Percentiles rank a stretch among this genome's conserved stretches.
These are phyloP conservation scores for Calophaca sinica DNA, from an alignment of 306 rosid species.

Conservation along the genomic window DNA sequence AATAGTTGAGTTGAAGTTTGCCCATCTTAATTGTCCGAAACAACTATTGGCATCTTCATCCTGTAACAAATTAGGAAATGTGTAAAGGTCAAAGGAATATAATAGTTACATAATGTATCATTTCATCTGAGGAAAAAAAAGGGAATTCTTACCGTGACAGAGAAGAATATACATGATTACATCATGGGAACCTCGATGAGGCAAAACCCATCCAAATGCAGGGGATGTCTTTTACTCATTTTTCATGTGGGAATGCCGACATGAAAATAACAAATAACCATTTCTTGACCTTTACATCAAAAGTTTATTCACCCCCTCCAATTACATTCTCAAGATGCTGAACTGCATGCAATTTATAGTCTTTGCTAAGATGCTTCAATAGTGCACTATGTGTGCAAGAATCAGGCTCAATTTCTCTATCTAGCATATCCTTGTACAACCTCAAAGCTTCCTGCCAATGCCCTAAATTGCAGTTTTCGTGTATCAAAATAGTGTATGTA, in stretches of 20 bases:
- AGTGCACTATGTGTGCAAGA: constrained; percentile 72
- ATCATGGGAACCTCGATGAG: constrained; percentile 34
- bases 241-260: constrained; percentile 45
- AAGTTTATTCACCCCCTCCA: constrained; percentile 50
- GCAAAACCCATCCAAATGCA: constrained; percentile 35
- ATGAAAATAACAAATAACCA: constrained; percentile 37
- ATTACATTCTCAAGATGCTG: constrained; percentile 57
- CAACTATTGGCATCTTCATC: constrained; percentile 55
- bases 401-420: constrained; percentile 76
- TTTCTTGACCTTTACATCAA: constrained; percentile 48
- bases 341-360: constrained; percentile 58
- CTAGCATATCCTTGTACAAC: constrained; percentile 78
- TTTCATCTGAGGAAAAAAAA: constrained; percentile 27
- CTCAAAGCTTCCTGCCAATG: constrained; percentile 77
- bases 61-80: constrained; percentile 48
- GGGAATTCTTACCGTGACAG: constrained; percentile 38
- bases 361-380: constrained; percentile 62
- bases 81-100: constrained; percentile 42
- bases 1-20: constrained; percentile 38
- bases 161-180: constrained; percentile 31
- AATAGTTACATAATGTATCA: constrained; percentile 4
- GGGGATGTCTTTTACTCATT: constrained; percentile 32
- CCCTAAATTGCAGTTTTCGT: constrained; percentile 66
- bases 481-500: constrained; percentile 81
- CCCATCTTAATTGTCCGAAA: constrained; percentile 44